Evolutionary conservation across 352 stramenopile species (phyloP).

Genomic region (Globisporangium uncinulatum): DNA sequence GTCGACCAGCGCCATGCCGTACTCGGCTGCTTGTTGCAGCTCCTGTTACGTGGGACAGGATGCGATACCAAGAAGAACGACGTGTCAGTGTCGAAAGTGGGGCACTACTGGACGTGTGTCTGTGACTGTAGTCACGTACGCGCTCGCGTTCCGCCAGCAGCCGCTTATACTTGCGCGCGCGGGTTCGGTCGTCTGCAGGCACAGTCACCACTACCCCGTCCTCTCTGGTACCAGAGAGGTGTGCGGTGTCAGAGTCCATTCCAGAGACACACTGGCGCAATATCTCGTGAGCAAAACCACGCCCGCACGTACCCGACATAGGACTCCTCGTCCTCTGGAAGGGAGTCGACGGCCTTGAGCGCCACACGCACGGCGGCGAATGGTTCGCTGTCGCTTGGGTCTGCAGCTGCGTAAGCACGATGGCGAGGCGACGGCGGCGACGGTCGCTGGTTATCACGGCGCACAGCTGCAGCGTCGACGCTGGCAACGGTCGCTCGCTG

Average conservation of each 20-base stretch:
- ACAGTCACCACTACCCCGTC: constrained; percentile 45
- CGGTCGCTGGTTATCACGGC: background rate
- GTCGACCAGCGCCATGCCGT: constrained; percentile 69
- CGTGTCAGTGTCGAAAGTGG: too few relatives aligned
- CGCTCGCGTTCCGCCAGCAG: constrained; percentile 49
- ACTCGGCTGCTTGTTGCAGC: constrained; percentile 66
- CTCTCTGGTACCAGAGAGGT: constrained; percentile 25
- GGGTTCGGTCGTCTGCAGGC: constrained; percentile 43
- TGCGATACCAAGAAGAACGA: too few relatives aligned
- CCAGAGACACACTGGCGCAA: background rate
- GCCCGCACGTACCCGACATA: constrained; percentile 43
- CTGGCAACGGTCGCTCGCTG: background rate
- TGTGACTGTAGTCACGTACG: constrained; percentile 7
- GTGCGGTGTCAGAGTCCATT: background rate
- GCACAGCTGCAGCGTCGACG: background rate
- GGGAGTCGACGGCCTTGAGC: constrained; percentile 29
- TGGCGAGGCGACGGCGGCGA: background rate
- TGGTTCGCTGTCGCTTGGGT: background rate
- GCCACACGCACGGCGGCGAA: background rate
- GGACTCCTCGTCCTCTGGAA: constrained; percentile 49
- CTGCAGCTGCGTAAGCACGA: constrained; percentile 1
- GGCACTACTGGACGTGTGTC: too few relatives aligned
- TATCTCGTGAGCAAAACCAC: background rate
- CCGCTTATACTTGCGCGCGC: constrained; percentile 32
- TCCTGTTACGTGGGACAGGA: constrained; percentile 37